Conservation (phyloP, 2,329 filamentous ascomycete genomes). For the Aspergillus ustus region DNA sequence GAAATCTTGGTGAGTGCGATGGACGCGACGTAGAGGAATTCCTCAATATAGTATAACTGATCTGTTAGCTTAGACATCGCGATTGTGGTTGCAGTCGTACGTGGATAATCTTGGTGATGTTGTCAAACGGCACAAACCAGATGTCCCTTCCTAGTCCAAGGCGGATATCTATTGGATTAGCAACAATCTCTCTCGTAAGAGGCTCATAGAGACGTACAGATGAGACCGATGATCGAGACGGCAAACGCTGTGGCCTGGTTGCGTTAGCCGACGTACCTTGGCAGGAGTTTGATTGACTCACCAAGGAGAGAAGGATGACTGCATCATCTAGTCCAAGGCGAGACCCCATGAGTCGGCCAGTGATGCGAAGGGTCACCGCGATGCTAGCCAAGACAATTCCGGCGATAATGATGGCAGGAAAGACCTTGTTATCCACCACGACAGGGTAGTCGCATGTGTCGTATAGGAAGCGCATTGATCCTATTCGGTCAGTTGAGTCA, state of each 20-base stretch:
- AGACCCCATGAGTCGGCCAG: constrained; percentile 3
- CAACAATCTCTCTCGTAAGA: too few relatives aligned
- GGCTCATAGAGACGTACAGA: not conserved
- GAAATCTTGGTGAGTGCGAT: constrained; percentile 5
- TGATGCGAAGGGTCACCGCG: not conserved
- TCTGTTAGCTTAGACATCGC: not conserved
- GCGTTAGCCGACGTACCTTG: not conserved
- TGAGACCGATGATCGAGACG: not conserved
- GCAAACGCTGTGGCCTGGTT: not conserved
- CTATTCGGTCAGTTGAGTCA: not conserved
- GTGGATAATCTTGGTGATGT: constrained; percentile 3
- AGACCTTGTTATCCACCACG: not conserved
- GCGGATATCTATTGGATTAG: not conserved
- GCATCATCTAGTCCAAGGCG: constrained; percentile 2
- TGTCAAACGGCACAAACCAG: not conserved
- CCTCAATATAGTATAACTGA: not conserved
- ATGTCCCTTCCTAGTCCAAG: constrained; percentile 8
- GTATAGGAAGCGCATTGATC: not conserved
- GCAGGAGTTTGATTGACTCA: not conserved
- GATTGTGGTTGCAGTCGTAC: not conserved
- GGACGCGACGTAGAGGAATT: constrained; percentile 4
- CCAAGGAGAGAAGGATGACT: not conserved
- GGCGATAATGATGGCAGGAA: not conserved
- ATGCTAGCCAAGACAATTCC: not conserved
- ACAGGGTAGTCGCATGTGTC: constrained; percentile 6